Conservation (phyloP, 805 yeast genomes). For the Candida insectalens region DNA sequence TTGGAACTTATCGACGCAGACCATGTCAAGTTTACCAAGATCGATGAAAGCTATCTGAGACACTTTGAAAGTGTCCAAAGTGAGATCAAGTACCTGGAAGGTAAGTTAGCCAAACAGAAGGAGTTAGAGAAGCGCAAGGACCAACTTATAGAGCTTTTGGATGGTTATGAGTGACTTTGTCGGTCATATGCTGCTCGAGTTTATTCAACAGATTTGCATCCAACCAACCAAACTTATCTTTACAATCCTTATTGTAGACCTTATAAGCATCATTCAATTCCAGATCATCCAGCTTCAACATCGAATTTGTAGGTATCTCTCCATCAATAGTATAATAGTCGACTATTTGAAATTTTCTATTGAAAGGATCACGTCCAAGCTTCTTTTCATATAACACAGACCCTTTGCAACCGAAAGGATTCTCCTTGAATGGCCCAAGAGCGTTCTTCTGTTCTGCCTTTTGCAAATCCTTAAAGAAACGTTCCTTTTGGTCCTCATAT, state of each 20-base stretch:
- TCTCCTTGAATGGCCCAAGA: slow-evolving; percentile 38
- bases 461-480: slow-evolving; percentile 38
- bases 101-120: slow-evolving; percentile 48
- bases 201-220: background rate
- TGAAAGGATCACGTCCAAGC: slow-evolving; percentile 45
- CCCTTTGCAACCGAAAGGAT: slow-evolving; percentile 46
- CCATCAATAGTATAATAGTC: slow-evolving; percentile 4
- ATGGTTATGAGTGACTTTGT: slow-evolving; percentile 23
- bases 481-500: slow-evolving; percentile 14
- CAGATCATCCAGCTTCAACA: slow-evolving; percentile 20
- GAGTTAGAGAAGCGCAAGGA: slow-evolving; percentile 50
- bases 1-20: slow-evolving; percentile 56
- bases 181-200: background rate
- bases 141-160: slow-evolving; percentile 44
- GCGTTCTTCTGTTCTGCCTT: slow-evolving; percentile 45
- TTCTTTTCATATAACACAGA: slow-evolving; percentile 38
- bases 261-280: slow-evolving; percentile 19
- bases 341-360: background rate
- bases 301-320: slow-evolving; percentile 5
- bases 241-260: slow-evolving; percentile 12
- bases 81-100: slow-evolving; percentile 61
- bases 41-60: slow-evolving; percentile 18
- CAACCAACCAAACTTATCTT: slow-evolving; percentile 14
- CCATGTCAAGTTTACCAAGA: slow-evolving; percentile 36
- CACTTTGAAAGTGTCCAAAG: slow-evolving; percentile 57